phyloP scores from a whole-genome alignment of 176 grass and related monocot species.

The Oryza meyeriana region DNA sequence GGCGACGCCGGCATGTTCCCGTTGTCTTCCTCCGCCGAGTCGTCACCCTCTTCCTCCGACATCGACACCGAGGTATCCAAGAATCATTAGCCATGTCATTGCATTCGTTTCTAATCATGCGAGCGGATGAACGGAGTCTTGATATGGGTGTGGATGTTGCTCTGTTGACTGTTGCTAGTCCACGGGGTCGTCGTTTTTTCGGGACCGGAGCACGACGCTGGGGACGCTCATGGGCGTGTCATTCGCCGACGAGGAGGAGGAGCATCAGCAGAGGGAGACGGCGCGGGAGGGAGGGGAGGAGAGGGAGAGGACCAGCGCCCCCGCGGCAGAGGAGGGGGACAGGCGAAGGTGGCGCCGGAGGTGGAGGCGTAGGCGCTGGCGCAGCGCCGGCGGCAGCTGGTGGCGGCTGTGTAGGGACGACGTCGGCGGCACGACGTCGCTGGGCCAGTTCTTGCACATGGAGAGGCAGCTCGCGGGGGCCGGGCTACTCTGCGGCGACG shows the following conservation, averaged over 20 bases:
- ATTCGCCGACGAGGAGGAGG: constrained; percentile 34
- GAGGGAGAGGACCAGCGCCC: background rate
- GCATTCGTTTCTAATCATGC: background rate
- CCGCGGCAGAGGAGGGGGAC: background rate
- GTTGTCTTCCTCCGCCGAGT: constrained; percentile 62
- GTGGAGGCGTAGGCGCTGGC: constrained; percentile 21
- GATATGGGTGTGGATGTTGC: background rate
- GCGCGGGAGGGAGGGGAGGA: background rate
- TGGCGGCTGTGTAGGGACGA: constrained; percentile 65
- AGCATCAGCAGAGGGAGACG: background rate
- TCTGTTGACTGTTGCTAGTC: constrained; percentile 44
- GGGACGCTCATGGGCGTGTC: constrained; percentile 96
- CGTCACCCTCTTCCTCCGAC: constrained; percentile 83
- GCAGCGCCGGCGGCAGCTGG: constrained; percentile 20
- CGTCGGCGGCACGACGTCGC: constrained; percentile 34
- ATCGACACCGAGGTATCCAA: constrained; percentile 74
- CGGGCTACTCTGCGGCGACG: constrained; percentile 30
- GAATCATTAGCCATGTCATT: background rate
- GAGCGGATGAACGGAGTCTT: background rate
- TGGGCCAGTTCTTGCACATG: constrained; percentile 62
- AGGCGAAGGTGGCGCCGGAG: constrained; percentile 22
- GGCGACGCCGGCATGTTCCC: constrained; percentile 41
- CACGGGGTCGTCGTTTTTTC: constrained; percentile 93
- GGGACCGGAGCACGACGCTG: constrained; percentile 86
- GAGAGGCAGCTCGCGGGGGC: constrained; percentile 48